These are phyloP conservation scores for Streptanthus diversifolius DNA, from an alignment of 345 rosid genomes.

Conservation along the genomic window DNA sequence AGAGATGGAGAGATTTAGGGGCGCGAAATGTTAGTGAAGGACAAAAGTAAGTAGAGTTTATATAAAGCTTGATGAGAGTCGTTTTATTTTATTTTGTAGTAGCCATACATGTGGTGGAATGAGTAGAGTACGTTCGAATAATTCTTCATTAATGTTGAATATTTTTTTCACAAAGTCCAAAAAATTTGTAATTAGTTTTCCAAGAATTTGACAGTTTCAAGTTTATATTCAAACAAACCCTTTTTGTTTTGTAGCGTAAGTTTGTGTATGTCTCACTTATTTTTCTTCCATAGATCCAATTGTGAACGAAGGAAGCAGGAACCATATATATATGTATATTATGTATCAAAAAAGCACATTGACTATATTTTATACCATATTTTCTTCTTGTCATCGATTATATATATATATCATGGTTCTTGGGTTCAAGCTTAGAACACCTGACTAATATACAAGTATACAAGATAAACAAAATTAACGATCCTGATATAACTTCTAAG, in stretches of 20 bases:
- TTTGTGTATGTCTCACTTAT: not conserved
- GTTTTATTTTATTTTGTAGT: constrained; percentile 5
- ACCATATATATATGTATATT: not conserved
- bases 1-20: constrained; percentile 15
- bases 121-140: constrained; percentile 28
- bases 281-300: constrained; percentile 5
- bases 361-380: not conserved
- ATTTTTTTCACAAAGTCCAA: constrained; percentile 21
- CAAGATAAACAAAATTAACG: not conserved
- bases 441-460: not conserved
- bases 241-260: constrained; percentile 21
- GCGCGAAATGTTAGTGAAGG: not conserved
- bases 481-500: not conserved
- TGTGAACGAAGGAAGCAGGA: constrained; percentile 2
- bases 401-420: not conserved
- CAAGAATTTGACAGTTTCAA: constrained; percentile 17
- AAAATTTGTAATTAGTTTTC: not conserved
- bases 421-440: not conserved
- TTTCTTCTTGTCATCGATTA: not conserved
- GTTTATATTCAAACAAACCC: constrained; percentile 9
- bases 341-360: not conserved
- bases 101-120: constrained; percentile 17
- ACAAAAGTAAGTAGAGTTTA: constrained; percentile 5
- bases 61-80: constrained; percentile 9
- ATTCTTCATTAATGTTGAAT: constrained; percentile 23